These are phyloP conservation scores for Galerina sulciceps DNA, from an alignment of 768 basidiomycete genomes.

Conservation along the genomic window DNA sequence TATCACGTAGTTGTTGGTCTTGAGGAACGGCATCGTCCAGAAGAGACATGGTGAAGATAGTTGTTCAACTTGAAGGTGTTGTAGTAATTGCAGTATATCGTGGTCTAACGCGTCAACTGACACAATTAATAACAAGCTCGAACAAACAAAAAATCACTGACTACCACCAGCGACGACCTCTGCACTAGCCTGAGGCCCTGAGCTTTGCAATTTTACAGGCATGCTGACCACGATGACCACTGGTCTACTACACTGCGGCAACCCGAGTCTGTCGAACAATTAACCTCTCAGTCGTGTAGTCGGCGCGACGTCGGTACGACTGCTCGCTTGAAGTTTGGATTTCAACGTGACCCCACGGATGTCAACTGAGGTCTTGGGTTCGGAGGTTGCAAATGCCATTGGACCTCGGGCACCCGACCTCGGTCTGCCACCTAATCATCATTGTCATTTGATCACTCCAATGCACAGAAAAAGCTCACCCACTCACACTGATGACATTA, in stretches of 20 bases:
- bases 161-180: no score
- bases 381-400: background rate
- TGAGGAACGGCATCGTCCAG: constrained; percentile 66
- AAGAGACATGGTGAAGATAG: constrained; percentile 37
- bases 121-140: constrained; percentile 10
- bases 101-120: constrained; percentile 30
- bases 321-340: no score
- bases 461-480: background rate
- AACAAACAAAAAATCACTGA: background rate
- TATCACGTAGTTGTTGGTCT: constrained; percentile 75
- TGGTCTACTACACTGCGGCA: no score
- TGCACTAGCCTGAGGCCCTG: no score
- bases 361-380: background rate
- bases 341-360: no score
- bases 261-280: no score
- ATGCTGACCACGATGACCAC: no score
- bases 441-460: constrained; percentile 9
- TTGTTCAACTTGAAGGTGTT: constrained; percentile 15
- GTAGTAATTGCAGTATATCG: constrained; percentile 25
- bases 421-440: constrained; percentile 6
- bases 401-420: constrained; percentile 4
- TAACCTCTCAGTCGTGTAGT: no score
- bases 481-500: constrained; percentile 6
- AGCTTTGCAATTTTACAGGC: no score
- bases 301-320: no score